These are phyloP conservation scores for Picochlorum sp. DNA, from an alignment of 139 green algal genomes.

Conservation along the genomic window DNA sequence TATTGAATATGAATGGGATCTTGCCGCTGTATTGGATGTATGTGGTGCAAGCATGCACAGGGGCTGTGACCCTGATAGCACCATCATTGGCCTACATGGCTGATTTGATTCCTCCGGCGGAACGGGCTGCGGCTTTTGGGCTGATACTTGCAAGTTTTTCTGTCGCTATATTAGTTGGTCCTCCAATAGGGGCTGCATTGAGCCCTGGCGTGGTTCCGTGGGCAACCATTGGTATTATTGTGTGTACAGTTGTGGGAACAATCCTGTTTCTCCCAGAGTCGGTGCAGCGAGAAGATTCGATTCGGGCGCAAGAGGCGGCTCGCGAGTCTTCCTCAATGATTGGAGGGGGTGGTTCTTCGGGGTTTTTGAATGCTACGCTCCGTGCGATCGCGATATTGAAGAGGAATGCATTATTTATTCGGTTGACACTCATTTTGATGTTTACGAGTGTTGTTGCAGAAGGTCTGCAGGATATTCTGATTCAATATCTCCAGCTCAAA, in stretches of 20 bases:
- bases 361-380: not conserved
- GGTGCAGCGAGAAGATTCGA: slow-evolving; percentile 1
- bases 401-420: slow-evolving; percentile 40
- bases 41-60: slow-evolving; percentile 27
- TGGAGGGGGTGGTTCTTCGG: not conserved
- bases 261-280: slow-evolving; percentile 32
- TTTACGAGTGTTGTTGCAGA: slow-evolving; percentile 33
- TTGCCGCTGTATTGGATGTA: slow-evolving; percentile 40
- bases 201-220: slow-evolving; percentile 6
- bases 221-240: slow-evolving; percentile 6
- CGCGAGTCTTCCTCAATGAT: too few species aligned
- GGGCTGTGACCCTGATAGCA: slow-evolving; percentile 44
- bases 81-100: slow-evolving; percentile 45
- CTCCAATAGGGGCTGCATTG: slow-evolving; percentile 16
- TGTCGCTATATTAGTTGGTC: slow-evolving; percentile 23
- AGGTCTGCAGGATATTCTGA: slow-evolving; percentile 55
- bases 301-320: not conserved
- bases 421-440: slow-evolving; percentile 41
- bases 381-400: slow-evolving; percentile 33
- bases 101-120: slow-evolving; percentile 38
- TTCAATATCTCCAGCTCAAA: slow-evolving; percentile 75
- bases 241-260: not conserved
- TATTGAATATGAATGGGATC: slow-evolving; percentile 38
- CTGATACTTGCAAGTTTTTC: slow-evolving; percentile 46
- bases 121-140: slow-evolving; percentile 48